Evolutionary conservation across 2,329 filamentous ascomycete genomes (phyloP).

Genomic region (Aspergillus carbonarius): DNA sequence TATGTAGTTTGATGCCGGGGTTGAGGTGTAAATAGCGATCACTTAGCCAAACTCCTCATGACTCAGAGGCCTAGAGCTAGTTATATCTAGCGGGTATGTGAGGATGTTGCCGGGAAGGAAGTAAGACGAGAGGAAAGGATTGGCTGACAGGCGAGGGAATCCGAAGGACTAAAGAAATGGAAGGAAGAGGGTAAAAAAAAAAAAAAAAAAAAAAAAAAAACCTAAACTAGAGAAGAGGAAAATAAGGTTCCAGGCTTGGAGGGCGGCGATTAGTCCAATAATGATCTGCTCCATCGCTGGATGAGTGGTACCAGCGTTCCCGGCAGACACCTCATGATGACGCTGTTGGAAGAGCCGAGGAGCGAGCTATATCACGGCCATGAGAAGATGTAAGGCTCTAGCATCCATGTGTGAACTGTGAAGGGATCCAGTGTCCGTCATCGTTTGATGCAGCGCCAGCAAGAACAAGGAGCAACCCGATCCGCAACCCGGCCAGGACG

Average conservation of each 20-base stretch:
- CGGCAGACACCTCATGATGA: slow-evolving; percentile 16
- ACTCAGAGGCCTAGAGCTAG: not conserved
- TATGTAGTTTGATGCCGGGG: too few species aligned
- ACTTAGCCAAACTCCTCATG: not conserved
- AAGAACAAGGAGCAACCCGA: too few species aligned
- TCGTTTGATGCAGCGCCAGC: too few species aligned
- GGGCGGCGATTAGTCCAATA: not conserved
- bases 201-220: not conserved
- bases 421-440: too few species aligned
- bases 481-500: too few species aligned
- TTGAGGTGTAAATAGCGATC: too few species aligned
- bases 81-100: not conserved
- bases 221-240: not conserved
- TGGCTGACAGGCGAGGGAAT: not conserved
- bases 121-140: not conserved
- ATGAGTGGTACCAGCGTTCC: slow-evolving; percentile 3
- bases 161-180: not conserved
- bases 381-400: too few species aligned
- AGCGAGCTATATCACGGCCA: not conserved
- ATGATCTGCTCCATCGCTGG: not conserved
- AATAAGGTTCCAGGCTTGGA: slow-evolving; percentile 8
- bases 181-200: not conserved
- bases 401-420: too few species aligned
- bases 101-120: not conserved
- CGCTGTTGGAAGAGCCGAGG: slow-evolving; percentile 1